These are phyloP conservation scores for Neopestalotiopsis clavispora DNA, from an alignment of 2,329 filamentous ascomycete genomes.

Conservation along the genomic window DNA sequence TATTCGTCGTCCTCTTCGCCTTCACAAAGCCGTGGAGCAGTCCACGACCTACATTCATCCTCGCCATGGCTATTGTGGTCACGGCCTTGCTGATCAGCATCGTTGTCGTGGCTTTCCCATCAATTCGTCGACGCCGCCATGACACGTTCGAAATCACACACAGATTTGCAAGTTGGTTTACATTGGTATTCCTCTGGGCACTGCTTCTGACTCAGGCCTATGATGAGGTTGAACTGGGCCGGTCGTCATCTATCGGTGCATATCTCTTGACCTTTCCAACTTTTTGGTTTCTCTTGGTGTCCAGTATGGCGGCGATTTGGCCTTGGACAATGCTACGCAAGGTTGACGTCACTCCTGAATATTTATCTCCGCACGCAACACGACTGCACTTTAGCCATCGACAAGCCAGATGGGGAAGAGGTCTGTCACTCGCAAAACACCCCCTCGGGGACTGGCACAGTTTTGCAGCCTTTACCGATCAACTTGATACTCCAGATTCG, in stretches of 20 bases:
- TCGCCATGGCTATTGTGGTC: conserved; percentile 54
- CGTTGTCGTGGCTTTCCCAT: conserved; percentile 68
- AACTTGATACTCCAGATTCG: conserved; percentile 41
- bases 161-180: conserved; percentile 71
- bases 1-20: conserved; percentile 4
- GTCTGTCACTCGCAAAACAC: conserved; percentile 64
- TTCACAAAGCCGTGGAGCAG: neutral
- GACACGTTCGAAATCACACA: conserved; percentile 75
- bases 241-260: neutral
- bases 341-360: conserved; percentile 67
- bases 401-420: conserved; percentile 60
- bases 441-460: conserved; percentile 76
- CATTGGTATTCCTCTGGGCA: neutral
- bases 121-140: conserved; percentile 66
- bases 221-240: neutral
- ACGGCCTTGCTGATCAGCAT: conserved; percentile 60
- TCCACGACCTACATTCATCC: neutral
- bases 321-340: conserved; percentile 77
- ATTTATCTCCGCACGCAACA: conserved; percentile 74
- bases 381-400: conserved; percentile 73
- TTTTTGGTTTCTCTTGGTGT: conserved; percentile 72
- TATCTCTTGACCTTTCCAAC: conserved; percentile 44
- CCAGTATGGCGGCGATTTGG: conserved; percentile 69
- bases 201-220: neutral
- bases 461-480: conserved; percentile 74